These are phyloP conservation scores for Alternaria infectoria DNA, from an alignment of 2,329 filamentous ascomycete species.

Conservation along the genomic window DNA sequence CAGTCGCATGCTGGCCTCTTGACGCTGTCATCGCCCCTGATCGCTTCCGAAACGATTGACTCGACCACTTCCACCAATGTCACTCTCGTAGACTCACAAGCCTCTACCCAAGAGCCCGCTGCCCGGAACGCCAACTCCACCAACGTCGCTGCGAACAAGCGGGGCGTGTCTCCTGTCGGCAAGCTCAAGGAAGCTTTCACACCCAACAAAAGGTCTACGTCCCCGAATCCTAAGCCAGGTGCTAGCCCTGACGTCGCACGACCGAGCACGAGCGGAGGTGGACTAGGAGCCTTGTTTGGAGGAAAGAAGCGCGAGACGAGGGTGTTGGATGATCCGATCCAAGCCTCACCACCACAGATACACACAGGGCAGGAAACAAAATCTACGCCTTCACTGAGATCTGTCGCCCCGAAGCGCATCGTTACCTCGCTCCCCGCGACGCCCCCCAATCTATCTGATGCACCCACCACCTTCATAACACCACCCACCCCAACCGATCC, in stretches of 20 bases:
- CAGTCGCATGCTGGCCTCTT: constrained; percentile 58
- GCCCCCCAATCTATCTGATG: constrained; percentile 50
- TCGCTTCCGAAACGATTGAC: constrained; percentile 50
- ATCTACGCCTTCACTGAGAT: constrained; percentile 33
- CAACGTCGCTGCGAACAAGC: constrained; percentile 51
- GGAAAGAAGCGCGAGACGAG: constrained; percentile 43
- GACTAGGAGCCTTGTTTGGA: constrained; percentile 52
- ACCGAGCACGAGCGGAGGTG: constrained; percentile 50
- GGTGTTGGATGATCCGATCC: constrained; percentile 35
- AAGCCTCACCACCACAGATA: constrained; percentile 40
- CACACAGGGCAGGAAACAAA: constrained; percentile 41
- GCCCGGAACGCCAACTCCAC: constrained; percentile 42
- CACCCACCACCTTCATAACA: constrained; percentile 66
- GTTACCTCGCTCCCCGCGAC: constrained; percentile 51
- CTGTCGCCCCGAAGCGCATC: constrained; percentile 40
- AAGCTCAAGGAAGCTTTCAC: constrained; percentile 76
- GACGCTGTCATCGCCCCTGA: constrained; percentile 57
- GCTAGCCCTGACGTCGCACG: constrained; percentile 47
- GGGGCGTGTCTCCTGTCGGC: constrained; percentile 72
- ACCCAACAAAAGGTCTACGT: constrained; percentile 36
- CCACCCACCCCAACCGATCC: constrained; percentile 67
- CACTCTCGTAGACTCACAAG: constrained; percentile 40
- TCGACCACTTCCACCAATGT: constrained; percentile 26
- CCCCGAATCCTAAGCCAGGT: constrained; percentile 32
- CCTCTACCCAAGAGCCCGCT: constrained; percentile 35